phyloP scores from a whole-genome alignment of 768 basidiomycete species.

The Leccinellum rugosiceps region DNA sequence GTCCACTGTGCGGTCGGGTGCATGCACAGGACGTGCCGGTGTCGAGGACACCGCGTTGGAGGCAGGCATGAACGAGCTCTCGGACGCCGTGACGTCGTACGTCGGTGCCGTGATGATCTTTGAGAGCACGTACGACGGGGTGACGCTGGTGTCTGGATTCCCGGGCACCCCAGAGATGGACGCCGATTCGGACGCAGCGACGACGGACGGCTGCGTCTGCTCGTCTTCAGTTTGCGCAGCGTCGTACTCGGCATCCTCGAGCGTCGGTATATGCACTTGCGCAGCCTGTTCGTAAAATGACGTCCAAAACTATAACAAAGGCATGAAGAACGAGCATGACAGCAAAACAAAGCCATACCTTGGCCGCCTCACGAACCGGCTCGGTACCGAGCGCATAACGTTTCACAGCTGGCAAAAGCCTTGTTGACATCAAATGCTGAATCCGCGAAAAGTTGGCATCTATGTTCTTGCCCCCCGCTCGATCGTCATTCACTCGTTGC shows the following conservation, averaged over 20 bases:
- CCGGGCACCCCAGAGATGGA: constrained; percentile 5
- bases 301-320: constrained; percentile 76
- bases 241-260: constrained; percentile 68
- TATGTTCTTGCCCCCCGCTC: constrained; percentile 56
- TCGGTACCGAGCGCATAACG: constrained; percentile 84
- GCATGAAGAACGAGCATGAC: background rate
- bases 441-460: constrained; percentile 93
- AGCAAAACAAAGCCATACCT: constrained; percentile 41
- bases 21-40: constrained; percentile 46
- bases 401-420: constrained; percentile 85
- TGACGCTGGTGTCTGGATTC: background rate
- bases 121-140: constrained; percentile 12
- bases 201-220: constrained; percentile 34
- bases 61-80: constrained; percentile 68
- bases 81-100: constrained; percentile 48
- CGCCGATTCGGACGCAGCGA: constrained; percentile 13
- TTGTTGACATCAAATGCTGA: constrained; percentile 77
- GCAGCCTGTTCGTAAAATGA: constrained; percentile 96
- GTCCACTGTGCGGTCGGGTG: constrained; percentile 38
- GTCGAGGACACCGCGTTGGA: constrained; percentile 75
- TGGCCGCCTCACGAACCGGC: constrained; percentile 86
- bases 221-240: constrained; percentile 44
- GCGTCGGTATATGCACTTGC: constrained; percentile 75
- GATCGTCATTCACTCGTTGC: constrained; percentile 10
- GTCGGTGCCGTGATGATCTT: background rate